A percentile compares a stretch with the other conserved stretches of the same genome.
Evolutionary conservation across 2,329 filamentous ascomycete species (phyloP).

Genomic region (Colletotrichum chlorophyti): DNA sequence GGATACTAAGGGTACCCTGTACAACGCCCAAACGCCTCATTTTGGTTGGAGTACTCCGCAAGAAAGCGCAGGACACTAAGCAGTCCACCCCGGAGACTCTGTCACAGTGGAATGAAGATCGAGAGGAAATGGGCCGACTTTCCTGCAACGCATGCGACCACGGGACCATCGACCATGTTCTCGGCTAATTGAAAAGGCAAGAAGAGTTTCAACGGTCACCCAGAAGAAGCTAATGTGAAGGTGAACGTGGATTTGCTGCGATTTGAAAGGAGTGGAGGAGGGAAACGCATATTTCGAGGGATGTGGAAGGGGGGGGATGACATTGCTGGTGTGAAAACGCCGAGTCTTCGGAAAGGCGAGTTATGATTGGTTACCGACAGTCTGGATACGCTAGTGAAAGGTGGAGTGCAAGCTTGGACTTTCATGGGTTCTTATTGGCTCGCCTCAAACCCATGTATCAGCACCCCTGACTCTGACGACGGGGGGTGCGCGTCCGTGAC

Average conservation of each 20-base stretch:
- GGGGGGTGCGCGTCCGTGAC: too few species aligned
- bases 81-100: too few species aligned
- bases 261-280: slow-evolving; percentile 2
- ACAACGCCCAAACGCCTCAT: too few species aligned
- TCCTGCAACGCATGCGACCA: slow-evolving; percentile 6
- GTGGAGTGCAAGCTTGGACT: neutral
- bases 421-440: neutral
- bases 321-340: too few species aligned
- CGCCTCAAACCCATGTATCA: neutral
- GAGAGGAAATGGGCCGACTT: slow-evolving; percentile 25
- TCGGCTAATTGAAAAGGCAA: slow-evolving; percentile 1
- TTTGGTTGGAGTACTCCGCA: too few species aligned
- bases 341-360: too few species aligned
- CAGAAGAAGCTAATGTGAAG: slow-evolving; percentile 1
- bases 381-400: neutral
- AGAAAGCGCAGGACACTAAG: too few species aligned
- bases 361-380: too few species aligned
- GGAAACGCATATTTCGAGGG: neutral
- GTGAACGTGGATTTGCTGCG: neutral
- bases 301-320: too few species aligned
- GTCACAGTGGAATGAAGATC: slow-evolving; percentile 1
- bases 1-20: too few species aligned
- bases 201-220: slow-evolving; percentile 8
- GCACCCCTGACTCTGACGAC: too few species aligned
- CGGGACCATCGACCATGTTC: slow-evolving; percentile 9